Evolutionary conservation across 306 rosid species (phyloP).

Genomic region (Abrus pulchellus): DNA sequence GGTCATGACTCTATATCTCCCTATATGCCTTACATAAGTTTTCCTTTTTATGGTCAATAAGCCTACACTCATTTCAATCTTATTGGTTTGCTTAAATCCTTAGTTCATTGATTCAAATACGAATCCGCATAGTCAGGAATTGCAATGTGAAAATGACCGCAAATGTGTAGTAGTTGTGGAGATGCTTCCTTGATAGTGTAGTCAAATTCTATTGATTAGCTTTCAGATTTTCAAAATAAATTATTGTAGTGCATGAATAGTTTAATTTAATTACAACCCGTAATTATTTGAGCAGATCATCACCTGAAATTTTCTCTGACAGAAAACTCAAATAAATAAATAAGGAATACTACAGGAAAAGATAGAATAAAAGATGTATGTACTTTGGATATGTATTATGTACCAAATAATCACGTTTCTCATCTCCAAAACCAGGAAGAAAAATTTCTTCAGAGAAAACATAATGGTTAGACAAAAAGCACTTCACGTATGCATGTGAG

Average conservation of each 20-base stretch:
- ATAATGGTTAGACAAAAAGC: conserved; percentile 10
- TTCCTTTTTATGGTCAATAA: too few species aligned
- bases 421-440: conserved; percentile 47
- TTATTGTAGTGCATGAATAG: not conserved
- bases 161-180: not conserved
- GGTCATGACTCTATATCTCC: too few species aligned
- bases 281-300: conserved; percentile 32
- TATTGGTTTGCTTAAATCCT: not conserved
- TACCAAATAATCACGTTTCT: conserved; percentile 28
- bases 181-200: not conserved
- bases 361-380: conserved; percentile 15
- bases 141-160: not conserved
- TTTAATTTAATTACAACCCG: conserved; percentile 8
- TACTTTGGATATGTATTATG: conserved; percentile 37
- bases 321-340: conserved; percentile 8
- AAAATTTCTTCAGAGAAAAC: conserved; percentile 15
- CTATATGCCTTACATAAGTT: too few species aligned
- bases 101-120: not conserved
- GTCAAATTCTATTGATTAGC: conserved; percentile 3
- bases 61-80: not conserved
- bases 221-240: conserved; percentile 14
- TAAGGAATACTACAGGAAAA: conserved; percentile 25
- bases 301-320: conserved; percentile 9
- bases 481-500: conserved; percentile 33
- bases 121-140: not conserved